A percentile compares a stretch with the other conserved stretches of the same genome.
Conservation (phyloP, 228 moss, liverwort and hornwort species). For the Sphagnum fallax region DNA sequence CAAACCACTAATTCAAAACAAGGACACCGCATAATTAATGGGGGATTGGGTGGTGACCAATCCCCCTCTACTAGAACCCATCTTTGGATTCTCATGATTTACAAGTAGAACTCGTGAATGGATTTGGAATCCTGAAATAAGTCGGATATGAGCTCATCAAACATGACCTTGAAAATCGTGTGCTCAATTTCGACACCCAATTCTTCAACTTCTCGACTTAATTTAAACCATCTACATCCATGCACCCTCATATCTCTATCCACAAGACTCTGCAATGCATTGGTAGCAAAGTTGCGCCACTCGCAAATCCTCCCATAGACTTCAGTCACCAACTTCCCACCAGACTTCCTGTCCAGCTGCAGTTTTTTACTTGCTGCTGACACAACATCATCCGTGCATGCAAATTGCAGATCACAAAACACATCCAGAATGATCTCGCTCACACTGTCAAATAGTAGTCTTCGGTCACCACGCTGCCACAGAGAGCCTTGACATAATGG, state of each 20-base stretch:
- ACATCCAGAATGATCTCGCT: slow-evolving; percentile 12
- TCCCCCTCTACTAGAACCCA: too few species aligned
- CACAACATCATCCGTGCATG: too few species aligned
- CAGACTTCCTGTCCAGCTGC: slow-evolving; percentile 14
- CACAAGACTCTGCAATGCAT: slow-evolving; percentile 10
- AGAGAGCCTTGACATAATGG: slow-evolving; percentile 5
- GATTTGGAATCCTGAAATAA: neutral
- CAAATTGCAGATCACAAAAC: neutral
- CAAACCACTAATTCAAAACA: too few species aligned
- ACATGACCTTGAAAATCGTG: too few species aligned
- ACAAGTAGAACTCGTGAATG: too few species aligned
- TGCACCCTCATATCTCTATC: slow-evolving; percentile 19
- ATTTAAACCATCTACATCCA: slow-evolving; percentile 13
- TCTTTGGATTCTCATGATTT: too few species aligned
- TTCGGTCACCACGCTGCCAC: slow-evolving; percentile 17
- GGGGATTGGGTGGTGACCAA: too few species aligned
- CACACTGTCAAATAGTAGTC: slow-evolving; percentile 29
- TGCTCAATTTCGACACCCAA: too few species aligned
- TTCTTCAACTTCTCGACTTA: slow-evolving; percentile 14
- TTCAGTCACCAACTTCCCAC: slow-evolving; percentile 27
- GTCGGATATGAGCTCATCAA: too few species aligned
- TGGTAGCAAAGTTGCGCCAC: slow-evolving; percentile 25
- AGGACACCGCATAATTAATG: too few species aligned
- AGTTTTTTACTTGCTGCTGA: neutral
- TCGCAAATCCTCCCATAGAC: slow-evolving; percentile 29